phyloP scores from a whole-genome alignment of 768 basidiomycete genomes.

The Hebeloma cylindrosporum region DNA sequence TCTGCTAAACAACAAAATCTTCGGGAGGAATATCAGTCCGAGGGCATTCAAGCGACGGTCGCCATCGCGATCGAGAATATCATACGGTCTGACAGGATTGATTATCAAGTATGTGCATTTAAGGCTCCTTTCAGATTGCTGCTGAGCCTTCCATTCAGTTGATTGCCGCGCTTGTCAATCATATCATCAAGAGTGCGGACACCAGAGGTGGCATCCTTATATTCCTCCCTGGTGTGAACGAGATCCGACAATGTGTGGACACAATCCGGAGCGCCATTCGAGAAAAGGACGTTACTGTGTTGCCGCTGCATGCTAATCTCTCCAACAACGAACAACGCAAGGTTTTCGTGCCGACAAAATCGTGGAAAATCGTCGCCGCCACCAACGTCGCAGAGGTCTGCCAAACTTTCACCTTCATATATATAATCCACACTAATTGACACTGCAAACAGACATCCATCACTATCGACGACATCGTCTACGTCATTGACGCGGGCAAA shows the following conservation, averaged over 20 bases:
- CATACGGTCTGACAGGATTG: conserved; percentile 60
- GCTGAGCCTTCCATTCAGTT: conserved; percentile 40
- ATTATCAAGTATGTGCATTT: conserved; percentile 58
- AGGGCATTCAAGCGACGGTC: conserved; percentile 52
- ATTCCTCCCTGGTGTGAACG: conserved; percentile 89
- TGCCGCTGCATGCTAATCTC: conserved; percentile 89
- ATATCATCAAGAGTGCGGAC: conserved; percentile 53
- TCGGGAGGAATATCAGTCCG: conserved; percentile 46
- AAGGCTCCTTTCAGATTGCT: neutral
- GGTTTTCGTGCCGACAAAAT: conserved; percentile 63
- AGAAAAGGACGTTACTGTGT: conserved; percentile 46
- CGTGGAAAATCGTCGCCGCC: conserved; percentile 83
- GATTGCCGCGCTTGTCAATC: conserved; percentile 60
- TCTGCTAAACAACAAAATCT: conserved; percentile 40
- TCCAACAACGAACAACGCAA: conserved; percentile 79
- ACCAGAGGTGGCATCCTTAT: conserved; percentile 73
- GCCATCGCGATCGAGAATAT: conserved; percentile 61
- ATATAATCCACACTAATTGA: neutral
- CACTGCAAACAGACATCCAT: conserved; percentile 67
- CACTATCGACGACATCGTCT: conserved; percentile 86
- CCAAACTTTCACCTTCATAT: neutral
- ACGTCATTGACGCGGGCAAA: conserved; percentile 82
- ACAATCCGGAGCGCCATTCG: conserved; percentile 41
- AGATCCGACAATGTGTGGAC: conserved; percentile 78
- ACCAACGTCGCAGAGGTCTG: conserved; percentile 90